Base-by-base conservation (phyloP, 2,329 filamentous ascomycete genomes). In the Monilinia fructigena region DNA sequence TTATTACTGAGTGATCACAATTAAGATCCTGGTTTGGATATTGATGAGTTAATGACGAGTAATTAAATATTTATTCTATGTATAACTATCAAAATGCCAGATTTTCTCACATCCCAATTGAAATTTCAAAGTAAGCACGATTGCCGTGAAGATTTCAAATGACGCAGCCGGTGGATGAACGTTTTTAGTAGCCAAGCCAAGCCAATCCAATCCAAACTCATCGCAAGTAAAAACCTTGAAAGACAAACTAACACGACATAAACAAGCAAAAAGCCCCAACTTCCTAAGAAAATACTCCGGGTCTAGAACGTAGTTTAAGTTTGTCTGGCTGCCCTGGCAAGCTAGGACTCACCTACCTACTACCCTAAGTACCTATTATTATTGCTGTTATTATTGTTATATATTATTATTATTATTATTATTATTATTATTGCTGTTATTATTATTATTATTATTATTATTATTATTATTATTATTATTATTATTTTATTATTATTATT, bases 1-100 rank as follows among this genome's bases (percentile, higher is more conserved):
- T 31, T 38, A 20, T 28, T 28, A 28, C 28, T 28, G 28, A 28
- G 10, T 12, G 11, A 35, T 16, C n/a, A 18, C 11, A 26, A 50
- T 11, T 38, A 47, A 18, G n/a, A n/a, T 18, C 23, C 52, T 50
- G 26, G n/a, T 60, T 65, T 65, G 63, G 55, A 65, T 65, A 65
- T 26, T 14, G 28, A 28, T 35, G 4, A 23, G 45, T 42, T 3
- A 42, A 16, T 5, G 40, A 16, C 16, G 40, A 40, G 28, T 38
- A 50, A 26, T 60, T 50, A 60, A 38, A 58, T 6, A 35, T 59
- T 7, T 8, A 50, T 50, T 20, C n/a, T 10, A 23, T 48, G 42
- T 60, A 48, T 18, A 11, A 60, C 28, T 60, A 59, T 59, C 58
- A 40, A 20, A 31, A 20, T 35, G 20, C 45, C 28, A 48, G 14